Conservation (phyloP, 2,329 filamentous ascomycete species). For the Ceratocystis papillata region DNA sequence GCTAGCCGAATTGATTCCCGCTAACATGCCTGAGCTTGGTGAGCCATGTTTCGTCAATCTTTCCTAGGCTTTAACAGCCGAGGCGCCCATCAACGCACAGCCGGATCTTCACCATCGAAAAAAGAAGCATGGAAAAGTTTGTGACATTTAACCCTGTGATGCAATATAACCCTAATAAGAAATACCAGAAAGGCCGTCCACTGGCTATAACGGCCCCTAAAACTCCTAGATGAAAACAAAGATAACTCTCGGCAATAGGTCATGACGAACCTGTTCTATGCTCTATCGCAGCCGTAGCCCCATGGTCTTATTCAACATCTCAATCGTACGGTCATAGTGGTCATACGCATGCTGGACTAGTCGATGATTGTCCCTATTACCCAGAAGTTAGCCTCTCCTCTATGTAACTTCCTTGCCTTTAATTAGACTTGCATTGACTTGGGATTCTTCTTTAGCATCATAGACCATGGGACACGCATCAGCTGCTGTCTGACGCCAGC, state of each 20-base stretch:
- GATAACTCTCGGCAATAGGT: background rate
- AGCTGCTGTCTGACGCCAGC: constrained; percentile 33
- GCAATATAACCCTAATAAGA: background rate
- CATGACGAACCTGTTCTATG: background rate
- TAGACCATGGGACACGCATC: constrained; percentile 25
- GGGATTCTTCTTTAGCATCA: constrained; percentile 25
- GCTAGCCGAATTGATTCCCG: too few species aligned
- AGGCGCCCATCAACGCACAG: too few species aligned
- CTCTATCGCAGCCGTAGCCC: constrained; percentile 42
- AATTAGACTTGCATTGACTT: constrained; percentile 5
- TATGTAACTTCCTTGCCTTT: constrained; percentile 14
- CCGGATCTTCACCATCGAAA: too few species aligned
- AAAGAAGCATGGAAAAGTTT: too few species aligned
- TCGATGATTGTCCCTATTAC: constrained; percentile 17
- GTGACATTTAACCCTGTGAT: background rate
- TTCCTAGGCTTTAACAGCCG: too few species aligned
- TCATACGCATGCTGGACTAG: constrained; percentile 35
- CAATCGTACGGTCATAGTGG: constrained; percentile 58
- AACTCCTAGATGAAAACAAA: background rate
- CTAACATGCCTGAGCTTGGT: too few species aligned
- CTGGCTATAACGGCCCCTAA: background rate
- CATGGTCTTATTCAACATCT: constrained; percentile 66
- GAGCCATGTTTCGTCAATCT: too few species aligned
- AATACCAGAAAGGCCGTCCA: too few species aligned
- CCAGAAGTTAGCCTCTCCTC: constrained; percentile 17